Evolutionary conservation across 2,329 filamentous ascomycete genomes (phyloP), one percentile per base, ranked within the genome.

Genomic region (Ascosphaera aggregata): DNA sequence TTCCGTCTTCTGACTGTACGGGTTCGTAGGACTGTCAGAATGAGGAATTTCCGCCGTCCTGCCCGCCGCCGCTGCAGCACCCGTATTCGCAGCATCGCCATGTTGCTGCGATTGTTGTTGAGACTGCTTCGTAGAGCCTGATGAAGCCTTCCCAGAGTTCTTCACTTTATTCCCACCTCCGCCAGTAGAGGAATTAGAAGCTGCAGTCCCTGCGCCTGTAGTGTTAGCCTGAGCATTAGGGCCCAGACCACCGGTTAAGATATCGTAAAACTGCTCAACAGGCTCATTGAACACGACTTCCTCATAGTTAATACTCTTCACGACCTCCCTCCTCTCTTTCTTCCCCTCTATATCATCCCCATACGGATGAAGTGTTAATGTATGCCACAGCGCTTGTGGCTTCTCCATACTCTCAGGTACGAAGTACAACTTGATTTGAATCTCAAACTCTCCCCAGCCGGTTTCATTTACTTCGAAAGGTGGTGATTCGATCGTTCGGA

Each of bases 261-360:
- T 65, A 44, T 92, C 81, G 59, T 81, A 94, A 52, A 98, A 86
- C 36, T 79, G 72, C 56, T 93, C 81, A 49, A 84, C 89, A 0
- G 89, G 89, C 57, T 98, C 89, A 60, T 93, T 95, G 66, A 98
- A 98, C 38, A 95, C 70, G 46, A 95, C 78, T 52, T 93, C 84
- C 56, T 98, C 89, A 53, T 94, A 82, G 42, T 73, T 76, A 67
- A 89, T 86, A 38, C 75, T 72, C 22, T 76, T 63, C 35, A 95
- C 74, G 50, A 76, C 66, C 46, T 66, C 64, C 46, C 60, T 59
- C 61, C 71, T 60, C 60, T 69, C 57, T 62, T 71, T 79, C 54
- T 78, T 73, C 40, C 72, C 76, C 50, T 91, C 80, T 48, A 74
- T 79, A 42, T 82, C 69, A 17, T 60, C 67, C 13, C 84, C 84